phyloP scores from a whole-genome alignment of 305 asterid species.

The Fraxinus velutina region DNA sequence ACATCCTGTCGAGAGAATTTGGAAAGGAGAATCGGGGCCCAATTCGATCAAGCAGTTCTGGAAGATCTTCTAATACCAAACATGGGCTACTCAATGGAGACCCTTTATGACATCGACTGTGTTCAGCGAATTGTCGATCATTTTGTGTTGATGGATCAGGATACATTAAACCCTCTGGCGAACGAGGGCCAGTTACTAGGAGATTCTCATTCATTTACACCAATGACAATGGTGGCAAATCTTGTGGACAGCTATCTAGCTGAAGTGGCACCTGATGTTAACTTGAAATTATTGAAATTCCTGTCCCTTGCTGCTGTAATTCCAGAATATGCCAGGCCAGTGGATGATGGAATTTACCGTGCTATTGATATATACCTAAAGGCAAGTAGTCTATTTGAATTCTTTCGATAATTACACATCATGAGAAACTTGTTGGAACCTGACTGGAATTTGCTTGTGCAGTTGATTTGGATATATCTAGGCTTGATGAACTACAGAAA shows the following conservation, averaged over 20 bases:
- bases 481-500: neutral
- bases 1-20: slow-evolving; percentile 29
- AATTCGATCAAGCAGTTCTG: slow-evolving; percentile 37
- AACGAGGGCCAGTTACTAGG: slow-evolving; percentile 27
- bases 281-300: slow-evolving; percentile 41
- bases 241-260: slow-evolving; percentile 45
- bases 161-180: slow-evolving; percentile 3
- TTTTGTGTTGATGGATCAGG: slow-evolving; percentile 37
- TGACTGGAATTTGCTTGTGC: neutral
- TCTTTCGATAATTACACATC: neutral
- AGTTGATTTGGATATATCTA: neutral
- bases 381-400: slow-evolving; percentile 29
- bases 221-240: slow-evolving; percentile 36
- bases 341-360: slow-evolving; percentile 47
- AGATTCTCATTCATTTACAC: slow-evolving; percentile 23
- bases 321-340: slow-evolving; percentile 42
- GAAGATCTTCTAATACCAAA: slow-evolving; percentile 51
- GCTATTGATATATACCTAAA: slow-evolving; percentile 49
- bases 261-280: slow-evolving; percentile 51
- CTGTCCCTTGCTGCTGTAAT: slow-evolving; percentile 39
- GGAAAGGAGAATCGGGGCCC: slow-evolving; percentile 43
- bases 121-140: slow-evolving; percentile 44
- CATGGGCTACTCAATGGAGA: slow-evolving; percentile 33
- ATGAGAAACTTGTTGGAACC: neutral
- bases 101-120: slow-evolving; percentile 47